phyloP scores from a whole-genome alignment of 805 yeast species.

The Schizosaccharomyces osmophilus region DNA sequence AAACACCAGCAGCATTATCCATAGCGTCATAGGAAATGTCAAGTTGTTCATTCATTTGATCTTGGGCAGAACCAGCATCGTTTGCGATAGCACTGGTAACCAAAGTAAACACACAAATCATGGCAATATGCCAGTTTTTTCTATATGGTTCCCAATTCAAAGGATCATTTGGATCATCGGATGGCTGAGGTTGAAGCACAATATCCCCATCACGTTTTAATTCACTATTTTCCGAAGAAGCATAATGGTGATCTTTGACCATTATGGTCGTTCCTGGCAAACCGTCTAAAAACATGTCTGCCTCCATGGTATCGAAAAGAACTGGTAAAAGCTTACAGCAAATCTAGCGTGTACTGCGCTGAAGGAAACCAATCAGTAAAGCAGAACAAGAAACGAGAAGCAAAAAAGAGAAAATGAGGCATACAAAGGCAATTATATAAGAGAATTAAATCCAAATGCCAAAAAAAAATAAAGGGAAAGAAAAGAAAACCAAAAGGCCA shows the following conservation, averaged over 20 bases:
- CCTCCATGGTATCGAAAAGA: not conserved
- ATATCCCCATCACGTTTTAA: constrained; percentile 12
- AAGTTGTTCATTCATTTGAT: not conserved
- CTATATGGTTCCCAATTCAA: constrained; percentile 27
- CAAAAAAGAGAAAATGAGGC: no score
- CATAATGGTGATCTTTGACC: not conserved
- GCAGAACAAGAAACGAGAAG: no score
- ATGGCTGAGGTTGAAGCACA: constrained; percentile 40
- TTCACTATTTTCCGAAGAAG: not conserved
- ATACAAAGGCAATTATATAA: no score
- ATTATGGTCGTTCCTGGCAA: not conserved
- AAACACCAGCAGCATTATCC: not conserved
- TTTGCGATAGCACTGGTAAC: not conserved
- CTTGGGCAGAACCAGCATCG: not conserved
- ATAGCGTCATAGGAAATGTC: not conserved
- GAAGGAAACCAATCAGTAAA: no score
- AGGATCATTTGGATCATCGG: constrained; percentile 47
- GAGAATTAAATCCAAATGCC: no score
- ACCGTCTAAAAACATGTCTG: not conserved
- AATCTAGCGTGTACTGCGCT: no score
- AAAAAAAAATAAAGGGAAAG: no score
- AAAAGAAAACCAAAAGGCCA: no score
- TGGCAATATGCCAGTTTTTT: constrained; percentile 7
- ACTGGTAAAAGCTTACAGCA: no score
- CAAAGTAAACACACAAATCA: not conserved